Evolutionary conservation across 2,329 filamentous ascomycete species (phyloP).

Genomic region (Colletotrichum shisoi): DNA sequence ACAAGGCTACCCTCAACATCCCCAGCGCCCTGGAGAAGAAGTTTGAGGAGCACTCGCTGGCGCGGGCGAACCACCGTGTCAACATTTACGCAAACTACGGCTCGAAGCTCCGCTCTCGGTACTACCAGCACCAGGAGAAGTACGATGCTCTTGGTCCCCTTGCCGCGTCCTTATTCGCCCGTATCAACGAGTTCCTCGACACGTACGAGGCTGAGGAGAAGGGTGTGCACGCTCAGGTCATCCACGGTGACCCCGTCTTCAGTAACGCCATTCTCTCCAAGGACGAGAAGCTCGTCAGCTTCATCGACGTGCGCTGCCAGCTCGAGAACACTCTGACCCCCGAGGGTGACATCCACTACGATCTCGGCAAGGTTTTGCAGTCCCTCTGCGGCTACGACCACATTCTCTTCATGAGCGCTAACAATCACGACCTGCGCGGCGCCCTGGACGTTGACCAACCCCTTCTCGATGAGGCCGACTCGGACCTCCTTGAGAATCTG

Average conservation of each 20-base stretch:
- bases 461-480: constrained; percentile 43
- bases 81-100: constrained; percentile 45
- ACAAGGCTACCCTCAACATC: constrained; percentile 41
- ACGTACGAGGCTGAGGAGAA: constrained; percentile 45
- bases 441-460: constrained; percentile 38
- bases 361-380: constrained; percentile 47
- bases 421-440: constrained; percentile 38
- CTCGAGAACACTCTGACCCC: constrained; percentile 43
- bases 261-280: constrained; percentile 45
- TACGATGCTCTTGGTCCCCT: constrained; percentile 44
- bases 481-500: constrained; percentile 42
- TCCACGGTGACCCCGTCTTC: constrained; percentile 47
- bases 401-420: constrained; percentile 43
- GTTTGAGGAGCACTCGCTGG: constrained; percentile 41
- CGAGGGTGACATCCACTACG: constrained; percentile 46
- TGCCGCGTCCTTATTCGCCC: constrained; percentile 42
- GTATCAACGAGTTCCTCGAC: constrained; percentile 44
- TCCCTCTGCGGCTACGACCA: constrained; percentile 47
- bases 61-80: constrained; percentile 40
- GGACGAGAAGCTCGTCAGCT: constrained; percentile 43
- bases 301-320: constrained; percentile 47
- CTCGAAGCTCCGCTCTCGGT: constrained; percentile 42
- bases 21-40: constrained; percentile 41
- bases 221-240: constrained; percentile 42
- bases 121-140: constrained; percentile 39